Base-by-base conservation (phyloP, 805 yeast species). In the Sugiyamaella boreocaroliniensis region DNA sequence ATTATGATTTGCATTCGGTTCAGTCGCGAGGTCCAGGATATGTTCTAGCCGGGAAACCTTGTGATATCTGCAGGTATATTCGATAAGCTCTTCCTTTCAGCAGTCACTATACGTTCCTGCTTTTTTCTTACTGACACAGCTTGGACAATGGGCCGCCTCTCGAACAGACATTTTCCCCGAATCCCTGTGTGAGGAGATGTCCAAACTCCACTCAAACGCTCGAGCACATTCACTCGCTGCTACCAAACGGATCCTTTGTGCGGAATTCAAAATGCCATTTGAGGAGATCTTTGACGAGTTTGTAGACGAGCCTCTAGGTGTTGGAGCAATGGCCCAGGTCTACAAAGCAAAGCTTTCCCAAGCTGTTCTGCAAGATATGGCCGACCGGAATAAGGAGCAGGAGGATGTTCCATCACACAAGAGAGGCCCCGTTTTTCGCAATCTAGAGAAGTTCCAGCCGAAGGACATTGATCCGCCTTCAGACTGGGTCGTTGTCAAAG, bases 131-230 rank as follows among this genome's bases (percentile, higher is more conserved):
- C 51, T 48, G 42, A 51, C 53, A 20, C 41, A 58, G 68, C 76
- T 93, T 53, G 99, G 98, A 2, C 99, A 93, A 71, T 93, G 99
- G 99, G 99, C 99, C 0, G 97, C 97, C 2, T 86, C 96, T 10
- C 79, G 99, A 68, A 87, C 95, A 0, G 99, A 93, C 69, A 85
- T 93, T 34, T 92, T 93, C 70, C 85, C 96, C 2, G 72, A 71
- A 46, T 86, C 78, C 42, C 70, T 92, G 68, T 92, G 98, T 66
- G 78, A 79, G 19, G 89, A 86, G 63, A 70, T 93, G 60, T 79
- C 87, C 9, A 71, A 77, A 20, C 71, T 93, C 51, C 99, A 93
- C 67, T 86, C 97, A 4, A 80, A 88, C 64, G 92, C 89, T 9
- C 80, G 78, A 53, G 76, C 84, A 5, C 99, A 93, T 71, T 71